A percentile compares a stretch with the other conserved stretches of the same genome.
Conservation (phyloP, 1,139 yeast species). For the Diutina rugosa region DNA sequence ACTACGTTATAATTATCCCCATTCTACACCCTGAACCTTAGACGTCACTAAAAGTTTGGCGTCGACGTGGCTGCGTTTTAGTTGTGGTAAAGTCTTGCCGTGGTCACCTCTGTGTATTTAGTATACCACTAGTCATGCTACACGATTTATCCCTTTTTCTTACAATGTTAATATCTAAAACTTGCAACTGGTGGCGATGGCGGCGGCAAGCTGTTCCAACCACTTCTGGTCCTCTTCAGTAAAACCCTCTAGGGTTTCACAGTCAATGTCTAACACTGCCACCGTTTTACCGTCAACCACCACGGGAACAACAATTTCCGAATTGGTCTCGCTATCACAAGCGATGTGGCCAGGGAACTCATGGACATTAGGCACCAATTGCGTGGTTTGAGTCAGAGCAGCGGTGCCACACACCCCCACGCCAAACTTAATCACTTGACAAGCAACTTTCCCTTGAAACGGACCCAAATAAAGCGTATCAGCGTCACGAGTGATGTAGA, state of each 20-base stretch:
- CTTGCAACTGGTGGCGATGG: constrained; percentile 38
- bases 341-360: constrained; percentile 89
- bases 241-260: constrained; percentile 52
- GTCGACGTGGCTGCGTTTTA: neutral
- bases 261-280: constrained; percentile 86
- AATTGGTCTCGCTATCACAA: constrained; percentile 87
- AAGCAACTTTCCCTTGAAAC: constrained; percentile 94
- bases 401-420: constrained; percentile 90
- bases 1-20: neutral
- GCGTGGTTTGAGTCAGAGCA: constrained; percentile 44
- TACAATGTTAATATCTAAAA: constrained; percentile 8
- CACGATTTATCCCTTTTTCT: neutral
- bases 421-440: constrained; percentile 69
- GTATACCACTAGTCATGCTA: neutral
- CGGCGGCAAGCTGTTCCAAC: constrained; percentile 45
- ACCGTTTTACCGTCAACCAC: constrained; percentile 24
- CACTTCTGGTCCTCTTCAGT: constrained; percentile 43
- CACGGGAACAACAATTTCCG: constrained; percentile 89
- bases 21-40: neutral
- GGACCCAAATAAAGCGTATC: constrained; percentile 68
- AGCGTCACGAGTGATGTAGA: constrained; percentile 42
- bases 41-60: neutral
- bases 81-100: neutral
- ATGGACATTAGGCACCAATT: constrained; percentile 65
- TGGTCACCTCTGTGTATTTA: neutral